These are phyloP conservation scores for Chrysosporium keratinophilum DNA, from an alignment of 2,329 filamentous ascomycete genomes.

Conservation along the genomic window DNA sequence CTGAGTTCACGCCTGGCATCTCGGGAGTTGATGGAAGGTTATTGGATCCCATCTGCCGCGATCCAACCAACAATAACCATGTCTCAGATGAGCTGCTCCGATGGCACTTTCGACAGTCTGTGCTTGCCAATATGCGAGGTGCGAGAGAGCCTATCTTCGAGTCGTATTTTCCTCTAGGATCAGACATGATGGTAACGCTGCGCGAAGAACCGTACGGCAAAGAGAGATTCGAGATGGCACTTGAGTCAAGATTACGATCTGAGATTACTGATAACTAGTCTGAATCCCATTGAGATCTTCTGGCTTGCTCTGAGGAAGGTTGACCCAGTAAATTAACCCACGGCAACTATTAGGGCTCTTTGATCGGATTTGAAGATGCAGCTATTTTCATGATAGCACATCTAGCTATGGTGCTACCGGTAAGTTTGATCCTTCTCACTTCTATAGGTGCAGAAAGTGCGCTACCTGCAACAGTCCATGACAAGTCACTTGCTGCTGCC, in stretches of 20 bases:
- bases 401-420: slow-evolving; percentile 23
- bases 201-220: slow-evolving; percentile 15
- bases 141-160: slow-evolving; percentile 20
- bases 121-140: slow-evolving; percentile 21
- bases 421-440: slow-evolving; percentile 28
- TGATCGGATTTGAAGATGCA: slow-evolving; percentile 30
- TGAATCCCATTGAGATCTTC: too few relatives aligned
- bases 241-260: slow-evolving; percentile 7
- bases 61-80: slow-evolving; percentile 10
- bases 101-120: slow-evolving; percentile 20
- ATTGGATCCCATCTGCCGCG: slow-evolving; percentile 10
- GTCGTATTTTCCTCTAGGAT: slow-evolving; percentile 18
- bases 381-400: slow-evolving; percentile 35
- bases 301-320: too few relatives aligned
- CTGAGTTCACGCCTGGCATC: too few relatives aligned
- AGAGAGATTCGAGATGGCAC: slow-evolving; percentile 16
- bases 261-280: too few relatives aligned
- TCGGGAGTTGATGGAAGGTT: too few relatives aligned
- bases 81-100: slow-evolving; percentile 18
- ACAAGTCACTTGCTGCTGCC: slow-evolving; percentile 23
- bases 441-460: slow-evolving; percentile 32
- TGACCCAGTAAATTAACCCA: too few relatives aligned
- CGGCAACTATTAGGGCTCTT: too few relatives aligned
- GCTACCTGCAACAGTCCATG: slow-evolving; percentile 21
- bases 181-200: slow-evolving; percentile 17